Conservation (phyloP, 2,329 filamentous ascomycete species). For the Arthrobotrys pseudoclavata region DNA sequence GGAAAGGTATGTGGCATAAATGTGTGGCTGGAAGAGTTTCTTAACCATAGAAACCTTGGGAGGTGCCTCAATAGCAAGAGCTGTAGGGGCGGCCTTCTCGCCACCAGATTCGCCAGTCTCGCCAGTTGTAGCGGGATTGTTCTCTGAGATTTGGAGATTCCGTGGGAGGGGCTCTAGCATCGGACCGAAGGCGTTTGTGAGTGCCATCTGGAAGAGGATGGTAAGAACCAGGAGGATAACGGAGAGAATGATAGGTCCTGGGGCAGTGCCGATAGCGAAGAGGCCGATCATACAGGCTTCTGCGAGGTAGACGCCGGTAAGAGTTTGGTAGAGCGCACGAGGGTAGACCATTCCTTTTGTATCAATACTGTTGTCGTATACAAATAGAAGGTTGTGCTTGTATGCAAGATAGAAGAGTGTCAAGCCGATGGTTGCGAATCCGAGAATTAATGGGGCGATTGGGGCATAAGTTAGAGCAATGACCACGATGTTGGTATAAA, state of each 20-base stretch:
- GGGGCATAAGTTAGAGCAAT: constrained; percentile 88
- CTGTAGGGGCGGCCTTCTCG: constrained; percentile 64
- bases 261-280: constrained; percentile 77
- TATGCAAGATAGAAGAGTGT: constrained; percentile 87
- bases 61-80: constrained; percentile 65
- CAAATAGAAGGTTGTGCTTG: constrained; percentile 90
- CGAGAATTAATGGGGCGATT: constrained; percentile 86
- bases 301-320: constrained; percentile 85
- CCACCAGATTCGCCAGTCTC: constrained; percentile 63
- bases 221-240: constrained; percentile 81
- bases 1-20: constrained; percentile 78
- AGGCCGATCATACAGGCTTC: constrained; percentile 87
- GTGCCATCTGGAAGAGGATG: constrained; percentile 79
- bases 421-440: constrained; percentile 84
- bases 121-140: constrained; percentile 66
- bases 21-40: constrained; percentile 82
- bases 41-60: constrained; percentile 73
- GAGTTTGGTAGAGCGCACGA: constrained; percentile 86
- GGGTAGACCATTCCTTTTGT: constrained; percentile 90
- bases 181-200: constrained; percentile 80
- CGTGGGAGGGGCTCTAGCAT: constrained; percentile 84
- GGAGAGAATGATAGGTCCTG: constrained; percentile 81
- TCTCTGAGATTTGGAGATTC: constrained; percentile 75
- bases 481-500: constrained; percentile 84
- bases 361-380: constrained; percentile 84